Evolutionary conservation across 1,284 basidiomycete genomes (phyloP).

Genomic region (Jaminaea rosea): DNA sequence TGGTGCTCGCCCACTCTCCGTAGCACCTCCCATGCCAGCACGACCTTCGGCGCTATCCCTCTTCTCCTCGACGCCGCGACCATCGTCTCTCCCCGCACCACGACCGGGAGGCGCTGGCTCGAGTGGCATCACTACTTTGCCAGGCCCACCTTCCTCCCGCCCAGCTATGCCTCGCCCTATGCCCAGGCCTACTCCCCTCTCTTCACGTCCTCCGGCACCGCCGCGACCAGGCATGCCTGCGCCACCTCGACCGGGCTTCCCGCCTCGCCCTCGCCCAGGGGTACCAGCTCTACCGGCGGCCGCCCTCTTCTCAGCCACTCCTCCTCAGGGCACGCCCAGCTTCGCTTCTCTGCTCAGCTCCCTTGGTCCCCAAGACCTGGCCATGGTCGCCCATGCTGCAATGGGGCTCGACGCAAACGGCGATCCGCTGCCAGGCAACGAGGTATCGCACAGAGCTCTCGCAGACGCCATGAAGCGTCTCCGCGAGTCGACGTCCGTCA

Average conservation of each 20-base stretch:
- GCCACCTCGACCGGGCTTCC: not conserved
- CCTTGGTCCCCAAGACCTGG: conserved; percentile 17
- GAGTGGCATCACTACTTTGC: not conserved
- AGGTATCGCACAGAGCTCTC: conserved; percentile 22
- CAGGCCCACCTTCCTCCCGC: not conserved
- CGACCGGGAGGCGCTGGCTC: not conserved
- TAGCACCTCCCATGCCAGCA: no score
- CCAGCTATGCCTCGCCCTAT: not conserved
- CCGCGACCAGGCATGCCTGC: not conserved
- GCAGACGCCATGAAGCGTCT: conserved; percentile 27
- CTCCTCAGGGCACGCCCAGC: not conserved
- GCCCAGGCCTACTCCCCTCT: not conserved
- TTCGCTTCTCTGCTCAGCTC: not conserved
- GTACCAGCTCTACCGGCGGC: not conserved
- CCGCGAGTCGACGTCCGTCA: conserved; percentile 10
- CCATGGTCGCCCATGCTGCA: conserved; percentile 24
- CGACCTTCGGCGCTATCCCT: no score
- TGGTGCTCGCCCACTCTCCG: no score
- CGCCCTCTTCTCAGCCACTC: not conserved
- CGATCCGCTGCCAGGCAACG: conserved; percentile 20
- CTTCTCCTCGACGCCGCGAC: no score
- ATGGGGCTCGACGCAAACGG: conserved; percentile 24
- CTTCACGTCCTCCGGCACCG: not conserved
- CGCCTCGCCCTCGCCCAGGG: not conserved
- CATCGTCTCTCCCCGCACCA: no score